phyloP scores from a whole-genome alignment of 192 early-diverging fungal genomes.

The Entophlyctis helioformis region DNA sequence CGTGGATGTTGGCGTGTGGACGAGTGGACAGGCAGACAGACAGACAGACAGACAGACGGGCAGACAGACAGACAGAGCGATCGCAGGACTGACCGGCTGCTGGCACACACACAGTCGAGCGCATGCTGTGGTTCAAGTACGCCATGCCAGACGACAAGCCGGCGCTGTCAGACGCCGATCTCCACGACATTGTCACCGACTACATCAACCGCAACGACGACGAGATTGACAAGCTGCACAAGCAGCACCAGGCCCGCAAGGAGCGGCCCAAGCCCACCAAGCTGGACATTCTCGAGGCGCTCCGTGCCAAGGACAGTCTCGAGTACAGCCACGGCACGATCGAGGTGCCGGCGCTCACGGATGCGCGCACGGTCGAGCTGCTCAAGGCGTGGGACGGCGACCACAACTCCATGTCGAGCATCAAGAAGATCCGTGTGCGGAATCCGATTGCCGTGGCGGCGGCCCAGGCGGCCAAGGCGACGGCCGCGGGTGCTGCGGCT shows the following conservation, averaged over 20 bases:
- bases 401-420: conserved; percentile 23
- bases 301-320: conserved; percentile 20
- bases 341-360: conserved; percentile 27
- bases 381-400: conserved; percentile 30
- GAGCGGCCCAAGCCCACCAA: conserved; percentile 25
- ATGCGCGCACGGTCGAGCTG: conserved; percentile 15
- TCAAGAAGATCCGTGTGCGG: conserved; percentile 18
- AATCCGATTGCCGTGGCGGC: background rate
- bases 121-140: conserved; percentile 55
- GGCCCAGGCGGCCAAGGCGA: background rate
- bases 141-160: conserved; percentile 29
- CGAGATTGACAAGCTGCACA: conserved; percentile 42
- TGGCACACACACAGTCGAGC: conserved; percentile 46
- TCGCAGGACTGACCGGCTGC: background rate
- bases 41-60: too few relatives aligned
- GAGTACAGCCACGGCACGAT: conserved; percentile 30
- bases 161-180: conserved; percentile 19
- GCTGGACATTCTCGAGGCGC: conserved; percentile 18
- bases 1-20: conserved; percentile 7
- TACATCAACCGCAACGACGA: conserved; percentile 49
- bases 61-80: too few relatives aligned
- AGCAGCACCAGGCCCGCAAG: conserved; percentile 16
- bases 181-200: conserved; percentile 32
- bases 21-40: too few relatives aligned
- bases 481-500: background rate